phyloP scores from a whole-genome alignment of 805 yeast species.

The Zygotorulaspora sp. region DNA sequence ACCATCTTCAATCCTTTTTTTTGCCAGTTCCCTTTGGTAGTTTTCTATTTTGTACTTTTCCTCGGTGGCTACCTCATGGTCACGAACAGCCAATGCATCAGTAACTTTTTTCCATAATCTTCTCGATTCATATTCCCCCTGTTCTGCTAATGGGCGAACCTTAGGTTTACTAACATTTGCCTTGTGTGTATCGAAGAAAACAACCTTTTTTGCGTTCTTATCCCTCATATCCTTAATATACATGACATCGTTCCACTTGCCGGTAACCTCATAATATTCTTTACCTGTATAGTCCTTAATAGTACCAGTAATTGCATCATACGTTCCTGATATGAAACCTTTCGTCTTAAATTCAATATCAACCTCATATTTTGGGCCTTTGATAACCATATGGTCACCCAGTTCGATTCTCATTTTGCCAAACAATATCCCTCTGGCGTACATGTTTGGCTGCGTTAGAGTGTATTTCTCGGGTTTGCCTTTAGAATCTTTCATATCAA shows the following conservation, averaged over 20 bases:
- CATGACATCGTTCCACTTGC: conserved; percentile 92
- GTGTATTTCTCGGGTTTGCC: conserved; percentile 64
- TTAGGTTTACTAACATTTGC: conserved; percentile 55
- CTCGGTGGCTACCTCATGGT: conserved; percentile 80
- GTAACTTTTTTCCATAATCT: conserved; percentile 79
- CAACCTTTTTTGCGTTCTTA: conserved; percentile 41
- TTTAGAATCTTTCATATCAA: conserved; percentile 48
- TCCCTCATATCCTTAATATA: conserved; percentile 53
- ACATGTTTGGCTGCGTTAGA: conserved; percentile 92
- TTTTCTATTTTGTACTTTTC: conserved; percentile 87
- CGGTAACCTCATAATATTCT: conserved; percentile 60
- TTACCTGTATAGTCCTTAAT: conserved; percentile 54
- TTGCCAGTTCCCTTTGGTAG: conserved; percentile 71
- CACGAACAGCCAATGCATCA: conserved; percentile 70
- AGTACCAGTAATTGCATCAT: conserved; percentile 80
- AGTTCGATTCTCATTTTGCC: conserved; percentile 87
- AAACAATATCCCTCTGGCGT: conserved; percentile 87
- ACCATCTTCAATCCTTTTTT: conserved; percentile 70
- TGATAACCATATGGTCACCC: conserved; percentile 85
- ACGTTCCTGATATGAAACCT: conserved; percentile 89
- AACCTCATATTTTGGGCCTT: conserved; percentile 58
- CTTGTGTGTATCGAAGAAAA: conserved; percentile 57
- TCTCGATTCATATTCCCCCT: conserved; percentile 76
- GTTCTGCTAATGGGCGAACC: conserved; percentile 75
- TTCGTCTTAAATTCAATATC: conserved; percentile 92